These are phyloP conservation scores for Cyberlindnera sargentensis DNA, from an alignment of 805 yeast species.

Conservation along the genomic window DNA sequence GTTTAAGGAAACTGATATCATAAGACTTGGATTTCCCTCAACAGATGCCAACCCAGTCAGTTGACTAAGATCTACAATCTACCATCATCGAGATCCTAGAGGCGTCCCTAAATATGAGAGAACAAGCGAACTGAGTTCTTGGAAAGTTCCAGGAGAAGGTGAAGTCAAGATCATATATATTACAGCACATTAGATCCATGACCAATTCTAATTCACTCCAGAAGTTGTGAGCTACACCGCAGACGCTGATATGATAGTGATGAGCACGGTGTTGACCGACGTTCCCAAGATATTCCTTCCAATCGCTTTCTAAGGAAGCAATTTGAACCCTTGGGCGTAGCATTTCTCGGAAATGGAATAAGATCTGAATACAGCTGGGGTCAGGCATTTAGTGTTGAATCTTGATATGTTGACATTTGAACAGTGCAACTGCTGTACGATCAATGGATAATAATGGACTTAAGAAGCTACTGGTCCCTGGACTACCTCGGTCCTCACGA, in stretches of 20 bases:
- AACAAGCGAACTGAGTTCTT: background rate
- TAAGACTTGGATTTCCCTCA: too few species aligned
- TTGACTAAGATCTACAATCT: too few species aligned
- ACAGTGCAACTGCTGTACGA: too few species aligned
- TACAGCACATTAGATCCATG: constrained; percentile 67
- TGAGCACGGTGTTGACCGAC: constrained; percentile 78
- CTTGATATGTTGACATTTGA: too few species aligned
- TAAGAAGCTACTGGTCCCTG: too few species aligned
- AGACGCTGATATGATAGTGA: constrained; percentile 91
- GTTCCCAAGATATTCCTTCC: constrained; percentile 74
- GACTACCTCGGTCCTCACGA: too few species aligned
- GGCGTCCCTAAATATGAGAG: too few species aligned
- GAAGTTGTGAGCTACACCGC: constrained; percentile 65
- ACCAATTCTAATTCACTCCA: constrained; percentile 45
- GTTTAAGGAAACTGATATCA: constrained; percentile 29
- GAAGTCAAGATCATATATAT: constrained; percentile 72
- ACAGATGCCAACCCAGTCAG: too few species aligned
- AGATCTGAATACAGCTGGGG: background rate
- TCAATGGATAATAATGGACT: too few species aligned
- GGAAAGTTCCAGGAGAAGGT: constrained; percentile 86
- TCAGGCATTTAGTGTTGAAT: too few species aligned
- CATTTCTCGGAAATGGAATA: background rate
- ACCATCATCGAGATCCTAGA: too few species aligned
- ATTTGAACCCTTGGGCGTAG: constrained; percentile 26
- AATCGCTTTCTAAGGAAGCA: constrained; percentile 57